Evolutionary conservation across 495 filamentous ascomycete genomes (phyloP).

Genomic region (Penicillium angulare): DNA sequence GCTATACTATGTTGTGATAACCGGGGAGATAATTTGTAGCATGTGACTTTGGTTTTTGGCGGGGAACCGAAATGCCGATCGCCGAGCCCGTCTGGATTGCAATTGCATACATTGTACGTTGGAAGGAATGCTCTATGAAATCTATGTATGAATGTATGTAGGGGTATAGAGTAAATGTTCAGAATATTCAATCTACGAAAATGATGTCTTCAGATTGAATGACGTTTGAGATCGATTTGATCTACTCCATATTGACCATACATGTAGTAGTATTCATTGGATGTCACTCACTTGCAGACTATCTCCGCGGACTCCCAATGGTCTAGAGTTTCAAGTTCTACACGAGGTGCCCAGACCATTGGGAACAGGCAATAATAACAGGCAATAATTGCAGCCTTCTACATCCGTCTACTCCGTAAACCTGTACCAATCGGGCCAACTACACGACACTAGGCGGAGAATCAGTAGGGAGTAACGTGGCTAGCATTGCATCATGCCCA

Average conservation of each 20-base stretch:
- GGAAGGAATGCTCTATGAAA: not conserved
- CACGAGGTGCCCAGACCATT: not conserved
- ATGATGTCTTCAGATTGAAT: too few species aligned
- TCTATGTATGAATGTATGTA: too few species aligned
- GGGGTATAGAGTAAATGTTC: too few species aligned
- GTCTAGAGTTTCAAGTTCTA: not conserved
- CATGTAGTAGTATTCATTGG: too few species aligned
- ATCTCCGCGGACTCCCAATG: not conserved
- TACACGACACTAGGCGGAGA: not conserved
- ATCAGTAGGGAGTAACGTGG: constrained; percentile 7
- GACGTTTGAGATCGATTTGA: too few species aligned
- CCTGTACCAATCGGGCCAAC: not conserved
- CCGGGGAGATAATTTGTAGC: not conserved
- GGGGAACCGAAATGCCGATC: constrained; percentile 30
- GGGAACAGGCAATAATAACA: too few species aligned
- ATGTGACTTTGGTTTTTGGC: constrained; percentile 27
- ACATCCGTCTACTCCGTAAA: too few species aligned
- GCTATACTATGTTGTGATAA: too few species aligned
- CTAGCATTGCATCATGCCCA: constrained; percentile 5
- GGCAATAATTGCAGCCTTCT: too few species aligned
- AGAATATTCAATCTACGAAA: too few species aligned
- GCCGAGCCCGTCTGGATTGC: constrained; percentile 19
- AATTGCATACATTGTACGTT: not conserved
- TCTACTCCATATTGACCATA: not conserved
- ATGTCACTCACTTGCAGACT: not conserved